Evolutionary conservation across 495 filamentous ascomycete species (phyloP).

Genomic region (Trichoderma reesei): DNA sequence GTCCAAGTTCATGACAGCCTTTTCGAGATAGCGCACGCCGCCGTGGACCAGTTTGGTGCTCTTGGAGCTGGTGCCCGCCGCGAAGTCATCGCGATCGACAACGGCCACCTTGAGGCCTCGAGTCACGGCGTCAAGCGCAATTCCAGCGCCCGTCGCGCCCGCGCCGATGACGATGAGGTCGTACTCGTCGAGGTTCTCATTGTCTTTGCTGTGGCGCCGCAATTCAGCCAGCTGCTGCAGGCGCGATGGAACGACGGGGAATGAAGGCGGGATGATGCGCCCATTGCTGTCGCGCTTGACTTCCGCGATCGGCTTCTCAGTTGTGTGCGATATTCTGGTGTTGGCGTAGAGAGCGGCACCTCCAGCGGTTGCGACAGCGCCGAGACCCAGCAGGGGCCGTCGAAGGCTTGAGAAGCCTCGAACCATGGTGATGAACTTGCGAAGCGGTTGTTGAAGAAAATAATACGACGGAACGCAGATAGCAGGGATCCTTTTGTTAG

Average conservation of each 20-base stretch:
- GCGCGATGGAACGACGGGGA: conserved; percentile 50
- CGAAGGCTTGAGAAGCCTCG: conserved; percentile 7
- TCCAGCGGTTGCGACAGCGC: background rate
- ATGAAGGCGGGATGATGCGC: conserved; percentile 51
- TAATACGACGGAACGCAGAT: background rate
- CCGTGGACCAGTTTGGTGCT: conserved; percentile 74
- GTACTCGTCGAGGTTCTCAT: conserved; percentile 30
- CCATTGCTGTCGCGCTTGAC: conserved; percentile 28
- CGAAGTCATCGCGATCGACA: conserved; percentile 69
- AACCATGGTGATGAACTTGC: conserved; percentile 1
- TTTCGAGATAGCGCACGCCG: conserved; percentile 70
- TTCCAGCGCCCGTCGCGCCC: conserved; percentile 64
- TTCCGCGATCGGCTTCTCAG: conserved; percentile 9
- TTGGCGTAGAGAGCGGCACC: background rate
- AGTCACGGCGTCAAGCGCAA: conserved; percentile 66
- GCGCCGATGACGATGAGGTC: conserved; percentile 66
- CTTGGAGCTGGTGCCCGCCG: conserved; percentile 66
- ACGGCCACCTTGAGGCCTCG: conserved; percentile 65
- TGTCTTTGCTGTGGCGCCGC: conserved; percentile 23
- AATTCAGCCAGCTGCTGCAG: conserved; percentile 44
- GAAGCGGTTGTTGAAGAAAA: background rate
- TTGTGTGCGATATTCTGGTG: background rate
- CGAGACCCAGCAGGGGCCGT: background rate
- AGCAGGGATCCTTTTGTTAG: background rate
- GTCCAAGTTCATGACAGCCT: conserved; percentile 69